Evolutionary conservation across 2,329 filamentous ascomycete genomes (phyloP).

Genomic region (Aspergillus sergii): DNA sequence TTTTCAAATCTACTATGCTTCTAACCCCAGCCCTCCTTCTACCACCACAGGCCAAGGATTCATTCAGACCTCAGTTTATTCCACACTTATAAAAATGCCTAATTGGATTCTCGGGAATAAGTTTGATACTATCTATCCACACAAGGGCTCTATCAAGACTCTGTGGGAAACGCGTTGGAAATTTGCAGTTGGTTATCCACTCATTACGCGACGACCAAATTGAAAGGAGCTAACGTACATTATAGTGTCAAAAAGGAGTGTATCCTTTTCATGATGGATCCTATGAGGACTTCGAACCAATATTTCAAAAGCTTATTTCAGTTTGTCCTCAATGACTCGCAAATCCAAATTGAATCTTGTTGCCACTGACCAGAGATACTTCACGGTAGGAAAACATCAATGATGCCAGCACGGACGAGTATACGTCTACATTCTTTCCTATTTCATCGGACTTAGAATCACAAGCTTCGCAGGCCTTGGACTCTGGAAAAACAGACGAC

Average conservation of each 20-base stretch:
- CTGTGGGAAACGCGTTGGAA: conserved; percentile 80
- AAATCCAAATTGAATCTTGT: neutral
- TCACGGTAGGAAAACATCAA: conserved; percentile 56
- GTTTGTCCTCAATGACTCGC: conserved; percentile 35
- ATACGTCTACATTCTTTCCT: conserved; percentile 65
- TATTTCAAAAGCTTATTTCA: conserved; percentile 65
- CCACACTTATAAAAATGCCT: conserved; percentile 15
- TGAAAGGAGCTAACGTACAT: neutral
- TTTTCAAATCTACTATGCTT: neutral
- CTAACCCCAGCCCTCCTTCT: too few species aligned
- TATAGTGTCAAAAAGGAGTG: conserved; percentile 61
- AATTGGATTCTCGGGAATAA: conserved; percentile 48
- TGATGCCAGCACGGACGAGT: conserved; percentile 66
- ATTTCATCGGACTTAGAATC: conserved; percentile 60
- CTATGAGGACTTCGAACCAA: conserved; percentile 68
- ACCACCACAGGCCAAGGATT: neutral
- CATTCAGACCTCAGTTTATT: neutral
- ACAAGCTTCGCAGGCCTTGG: conserved; percentile 55
- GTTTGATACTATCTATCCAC: conserved; percentile 54
- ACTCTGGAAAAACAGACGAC: conserved; percentile 51
- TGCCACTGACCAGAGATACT: neutral
- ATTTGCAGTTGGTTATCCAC: conserved; percentile 54
- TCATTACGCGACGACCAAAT: neutral
- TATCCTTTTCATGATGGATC: conserved; percentile 76
- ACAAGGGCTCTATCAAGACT: conserved; percentile 62